Evolutionary conservation across 2,329 filamentous ascomycete genomes (phyloP), one percentile per base, ranked within the genome.

Genomic region (Pleomassaria siparia): DNA sequence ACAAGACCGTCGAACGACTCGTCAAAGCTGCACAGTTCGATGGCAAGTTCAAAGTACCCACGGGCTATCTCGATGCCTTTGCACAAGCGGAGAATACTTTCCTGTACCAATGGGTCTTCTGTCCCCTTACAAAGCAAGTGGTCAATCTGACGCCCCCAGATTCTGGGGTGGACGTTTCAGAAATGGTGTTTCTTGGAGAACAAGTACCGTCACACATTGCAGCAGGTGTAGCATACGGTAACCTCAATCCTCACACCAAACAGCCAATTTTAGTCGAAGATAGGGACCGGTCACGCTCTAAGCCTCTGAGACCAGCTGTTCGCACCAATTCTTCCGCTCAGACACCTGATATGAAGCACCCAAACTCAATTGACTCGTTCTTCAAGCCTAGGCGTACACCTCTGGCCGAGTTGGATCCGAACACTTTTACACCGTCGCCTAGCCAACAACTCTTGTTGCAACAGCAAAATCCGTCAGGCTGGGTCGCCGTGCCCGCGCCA

Each of bases 21-120:
- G 75, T 99, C 46, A 85, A 85, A 43, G 88, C 89, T 75, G 75
- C 96, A 16, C 89, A 91, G 57, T 95, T 97, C 56, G 91, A 96
- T 45, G 91, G 90, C 15, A 91, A 95, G 67, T 86, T 85, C 59
- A 82, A 82, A 44, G 81, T 99, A 9, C 91, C 94, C 0, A 76
- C 85, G 30, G 86, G 88, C 52, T 99, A 97, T 66, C 74, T 94
- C 22, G 83, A 88, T 7, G 78, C 82, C 16, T 99, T 97, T 67
- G 81, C 83, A 51, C 86, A 92, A 66, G 94, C 94, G 0, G 94
- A 99, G 70, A 76, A 89, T 58, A 97, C 94, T 0, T 99, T 99
- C 63, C 74, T 96, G 15, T 88, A 97, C 63, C 94, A 96, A 73
- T 88, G 94, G 72, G 92, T 97, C 2, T 99, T 89, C 69, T 97